Evolutionary conservation across 768 basidiomycete genomes (phyloP), one percentile per base, ranked within the genome.

Genomic region (Pisolithus sp.): DNA sequence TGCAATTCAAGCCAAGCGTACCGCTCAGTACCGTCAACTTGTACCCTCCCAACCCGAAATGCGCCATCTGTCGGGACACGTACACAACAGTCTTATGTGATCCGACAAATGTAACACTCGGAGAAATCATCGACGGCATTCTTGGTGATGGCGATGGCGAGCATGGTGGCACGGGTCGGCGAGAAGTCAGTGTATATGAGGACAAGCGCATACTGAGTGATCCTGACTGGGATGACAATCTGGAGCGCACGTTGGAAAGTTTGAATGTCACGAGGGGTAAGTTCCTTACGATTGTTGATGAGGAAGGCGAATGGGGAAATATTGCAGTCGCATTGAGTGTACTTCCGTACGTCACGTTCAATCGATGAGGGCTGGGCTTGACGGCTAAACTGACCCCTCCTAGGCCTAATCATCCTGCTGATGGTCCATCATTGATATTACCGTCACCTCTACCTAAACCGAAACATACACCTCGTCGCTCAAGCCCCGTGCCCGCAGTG

Each of bases 151-250:
- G 76, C 9, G 62, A 68, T 3, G 65, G 58, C 1, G 66, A 59
- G 23, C 52, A 40, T 0, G 58, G 60, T 9, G 69, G 73, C 61
- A 60, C 73, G 63, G 71, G 70, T 4, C 61, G 65, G 43, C 62
- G 74, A n/a, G 84, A 89, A 42, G 82, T 93, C 10, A 86, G 82
- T 57, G 86, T 94, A 34, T 90, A 85, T 60, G 91, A 97, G 67
- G 93, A 89, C 44, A 85, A 86, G 59, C 77, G 93, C 41, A 69
- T 99, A 42, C 70, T 99, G 50, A 86, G 83, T 56, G 96, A 98
- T 61, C 91, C 92, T 7, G 95, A 98, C 62, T 95, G 88, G 77
- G 86, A 91, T 43, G 94, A 97, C 60, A 97, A 97, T 60, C 64
- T 80, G 54, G 85, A 79, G 2, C 77, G 86, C 54, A 92, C 90